Conservation (phyloP, 495 filamentous ascomycete species). For the Aspergillus egyptiacus region DNA sequence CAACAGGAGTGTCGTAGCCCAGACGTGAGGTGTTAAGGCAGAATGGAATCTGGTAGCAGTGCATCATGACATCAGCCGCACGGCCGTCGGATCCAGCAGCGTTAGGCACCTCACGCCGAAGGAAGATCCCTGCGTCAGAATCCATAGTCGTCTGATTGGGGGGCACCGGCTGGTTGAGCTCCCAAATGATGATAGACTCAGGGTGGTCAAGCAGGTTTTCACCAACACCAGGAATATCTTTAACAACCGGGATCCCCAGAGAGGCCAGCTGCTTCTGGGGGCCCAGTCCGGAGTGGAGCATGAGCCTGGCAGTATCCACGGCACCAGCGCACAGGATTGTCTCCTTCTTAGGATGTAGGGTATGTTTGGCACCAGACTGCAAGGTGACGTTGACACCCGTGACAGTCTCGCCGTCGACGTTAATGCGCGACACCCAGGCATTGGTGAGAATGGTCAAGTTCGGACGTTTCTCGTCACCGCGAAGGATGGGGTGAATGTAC, state of each 20-base stretch:
- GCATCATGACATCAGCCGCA: conserved; percentile 80
- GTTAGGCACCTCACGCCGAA: conserved; percentile 61
- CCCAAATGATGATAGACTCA: conserved; percentile 77
- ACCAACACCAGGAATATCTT: conserved; percentile 71
- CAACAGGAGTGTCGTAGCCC: conserved; percentile 64
- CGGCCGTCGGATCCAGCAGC: conserved; percentile 61
- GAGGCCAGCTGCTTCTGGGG: conserved; percentile 54
- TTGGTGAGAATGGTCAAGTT: conserved; percentile 77
- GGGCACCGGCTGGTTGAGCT: conserved; percentile 70
- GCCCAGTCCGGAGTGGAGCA: conserved; percentile 77
- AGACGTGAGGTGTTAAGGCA: conserved; percentile 65
- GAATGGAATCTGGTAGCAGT: conserved; percentile 86
- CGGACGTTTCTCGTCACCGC: conserved; percentile 64
- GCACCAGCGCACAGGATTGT: conserved; percentile 75
- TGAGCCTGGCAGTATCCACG: conserved; percentile 66
- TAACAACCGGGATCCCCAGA: conserved; percentile 61
- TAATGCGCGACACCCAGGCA: conserved; percentile 72
- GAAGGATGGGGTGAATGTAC: conserved; percentile 79
- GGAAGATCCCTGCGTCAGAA: conserved; percentile 77
- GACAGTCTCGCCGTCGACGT: conserved; percentile 56
- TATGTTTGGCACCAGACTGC: conserved; percentile 56
- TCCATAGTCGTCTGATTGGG: conserved; percentile 78
- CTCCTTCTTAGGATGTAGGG: conserved; percentile 57
- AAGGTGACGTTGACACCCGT: conserved; percentile 62
- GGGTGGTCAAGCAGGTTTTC: conserved; percentile 76